These are phyloP conservation scores for Agaricus sinodeliciosus DNA, from an alignment of 768 basidiomycete species.

Conservation along the genomic window DNA sequence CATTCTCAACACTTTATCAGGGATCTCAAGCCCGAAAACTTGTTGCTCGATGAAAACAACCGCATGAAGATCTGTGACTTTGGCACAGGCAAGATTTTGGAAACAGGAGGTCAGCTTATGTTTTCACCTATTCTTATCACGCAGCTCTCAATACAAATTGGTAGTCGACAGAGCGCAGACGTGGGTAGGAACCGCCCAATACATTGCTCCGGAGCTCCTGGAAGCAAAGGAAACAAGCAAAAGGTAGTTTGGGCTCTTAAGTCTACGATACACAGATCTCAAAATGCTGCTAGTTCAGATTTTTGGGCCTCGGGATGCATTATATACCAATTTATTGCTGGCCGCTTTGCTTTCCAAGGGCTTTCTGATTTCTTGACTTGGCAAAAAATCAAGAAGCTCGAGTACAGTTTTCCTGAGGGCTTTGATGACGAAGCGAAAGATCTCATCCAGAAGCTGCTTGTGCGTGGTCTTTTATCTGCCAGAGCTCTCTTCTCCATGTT, in stretches of 20 bases:
- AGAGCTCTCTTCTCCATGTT: not conserved
- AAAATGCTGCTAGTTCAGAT: conserved; percentile 59
- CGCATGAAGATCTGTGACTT: conserved; percentile 96
- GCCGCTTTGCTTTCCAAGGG: conserved; percentile 87
- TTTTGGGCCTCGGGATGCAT: conserved; percentile 96
- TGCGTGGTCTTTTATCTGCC: conserved; percentile 26
- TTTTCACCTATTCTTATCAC: conserved; percentile 1
- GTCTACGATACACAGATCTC: conserved; percentile 7
- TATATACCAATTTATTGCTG: conserved; percentile 88
- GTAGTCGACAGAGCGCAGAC: conserved; percentile 24
- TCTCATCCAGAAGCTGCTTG: conserved; percentile 72
- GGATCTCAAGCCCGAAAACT: conserved; percentile 83
- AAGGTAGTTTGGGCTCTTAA: conserved; percentile 40
- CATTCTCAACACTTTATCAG: not conserved
- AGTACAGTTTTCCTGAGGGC: conserved; percentile 81
- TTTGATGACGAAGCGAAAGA: conserved; percentile 81
- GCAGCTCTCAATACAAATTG: not conserved
- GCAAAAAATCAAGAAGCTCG: conserved; percentile 86
- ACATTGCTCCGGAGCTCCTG: conserved; percentile 39
- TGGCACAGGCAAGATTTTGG: conserved; percentile 49
- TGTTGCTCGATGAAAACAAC: conserved; percentile 81
- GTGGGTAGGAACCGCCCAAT: conserved; percentile 25
- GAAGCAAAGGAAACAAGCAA: conserved; percentile 66
- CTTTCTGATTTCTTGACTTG: conserved; percentile 91
- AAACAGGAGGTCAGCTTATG: conserved; percentile 1